Conservation (phyloP, 2,329 filamentous ascomycete species). For the Colletotrichum lupini region DNA sequence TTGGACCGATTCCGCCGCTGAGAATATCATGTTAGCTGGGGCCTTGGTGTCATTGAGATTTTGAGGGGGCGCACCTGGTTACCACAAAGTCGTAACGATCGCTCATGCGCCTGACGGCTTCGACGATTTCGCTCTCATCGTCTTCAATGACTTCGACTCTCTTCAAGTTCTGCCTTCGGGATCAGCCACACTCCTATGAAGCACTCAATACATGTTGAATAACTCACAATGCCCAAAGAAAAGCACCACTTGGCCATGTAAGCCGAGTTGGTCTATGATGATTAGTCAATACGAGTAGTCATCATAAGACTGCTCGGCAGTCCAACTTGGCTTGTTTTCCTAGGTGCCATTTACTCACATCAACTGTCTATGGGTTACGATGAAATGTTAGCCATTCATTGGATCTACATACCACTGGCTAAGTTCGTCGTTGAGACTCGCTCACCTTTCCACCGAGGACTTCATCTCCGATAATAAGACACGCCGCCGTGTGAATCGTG, state of each 20-base stretch:
- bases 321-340: too few species aligned
- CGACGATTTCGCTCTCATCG: conserved; percentile 89
- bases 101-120: conserved; percentile 89
- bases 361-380: conserved; percentile 46
- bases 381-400: conserved; percentile 4
- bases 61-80: conserved; percentile 66
- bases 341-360: conserved; percentile 45
- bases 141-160: conserved; percentile 94
- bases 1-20: conserved; percentile 93
- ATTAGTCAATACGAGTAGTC: conserved; percentile 24
- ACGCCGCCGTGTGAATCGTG: conserved; percentile 89
- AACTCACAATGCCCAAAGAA: conserved; percentile 66
- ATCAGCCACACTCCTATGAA: neutral
- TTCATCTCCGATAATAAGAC: conserved; percentile 96
- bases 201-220: neutral
- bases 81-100: conserved; percentile 92
- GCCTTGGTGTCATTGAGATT: neutral
- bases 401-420: neutral
- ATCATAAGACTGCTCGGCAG: neutral
- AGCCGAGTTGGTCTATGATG: conserved; percentile 69
- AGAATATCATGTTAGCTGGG: conserved; percentile 28
- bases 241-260: conserved; percentile 76
- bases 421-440: neutral
- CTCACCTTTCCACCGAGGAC: conserved; percentile 91
- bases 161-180: conserved; percentile 71